A percentile compares a stretch with the other conserved stretches of the same genome.
Evolutionary conservation across 805 yeast genomes (phyloP).

Genomic region (Tetrapisispora taiwanensis): DNA sequence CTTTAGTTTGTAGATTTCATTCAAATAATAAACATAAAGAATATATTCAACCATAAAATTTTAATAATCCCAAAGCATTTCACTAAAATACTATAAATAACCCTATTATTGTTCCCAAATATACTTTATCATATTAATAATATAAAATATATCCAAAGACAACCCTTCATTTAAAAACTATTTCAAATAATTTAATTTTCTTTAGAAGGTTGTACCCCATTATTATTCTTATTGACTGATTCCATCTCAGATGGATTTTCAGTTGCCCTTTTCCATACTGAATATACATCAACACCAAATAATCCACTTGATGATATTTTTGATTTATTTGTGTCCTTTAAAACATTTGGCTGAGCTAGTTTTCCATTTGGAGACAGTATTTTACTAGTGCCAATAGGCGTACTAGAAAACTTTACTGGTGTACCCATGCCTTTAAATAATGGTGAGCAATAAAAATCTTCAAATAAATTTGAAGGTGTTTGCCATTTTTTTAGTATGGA

Average conservation of each 20-base stretch:
- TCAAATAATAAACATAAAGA: not conserved
- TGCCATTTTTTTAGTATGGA: slow-evolving; percentile 22
- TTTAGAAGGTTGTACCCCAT: not conserved
- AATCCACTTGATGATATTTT: slow-evolving; percentile 23
- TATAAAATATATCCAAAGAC: not conserved
- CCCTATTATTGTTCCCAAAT: not conserved
- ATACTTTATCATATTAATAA: not conserved
- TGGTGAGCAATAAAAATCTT: slow-evolving; percentile 27
- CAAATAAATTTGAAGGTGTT: slow-evolving; percentile 27
- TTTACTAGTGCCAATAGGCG: slow-evolving; percentile 11
- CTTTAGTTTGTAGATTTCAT: no score
- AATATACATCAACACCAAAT: slow-evolving; percentile 29
- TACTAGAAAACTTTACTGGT: slow-evolving; percentile 11
- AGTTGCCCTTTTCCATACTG: slow-evolving; percentile 28
- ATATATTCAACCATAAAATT: not conserved
- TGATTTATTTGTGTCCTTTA: slow-evolving; percentile 14
- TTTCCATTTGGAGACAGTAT: slow-evolving; percentile 4
- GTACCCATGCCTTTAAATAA: slow-evolving; percentile 20
- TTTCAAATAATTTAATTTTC: not conserved
- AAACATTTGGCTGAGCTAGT: not conserved
- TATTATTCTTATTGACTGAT: not conserved
- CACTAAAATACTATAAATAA: not conserved
- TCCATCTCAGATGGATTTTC: slow-evolving; percentile 4
- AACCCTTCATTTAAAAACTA: not conserved
- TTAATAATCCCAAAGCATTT: not conserved